Conservation (phyloP, 257 asterid genomes). For the Salvia splendens region DNA sequence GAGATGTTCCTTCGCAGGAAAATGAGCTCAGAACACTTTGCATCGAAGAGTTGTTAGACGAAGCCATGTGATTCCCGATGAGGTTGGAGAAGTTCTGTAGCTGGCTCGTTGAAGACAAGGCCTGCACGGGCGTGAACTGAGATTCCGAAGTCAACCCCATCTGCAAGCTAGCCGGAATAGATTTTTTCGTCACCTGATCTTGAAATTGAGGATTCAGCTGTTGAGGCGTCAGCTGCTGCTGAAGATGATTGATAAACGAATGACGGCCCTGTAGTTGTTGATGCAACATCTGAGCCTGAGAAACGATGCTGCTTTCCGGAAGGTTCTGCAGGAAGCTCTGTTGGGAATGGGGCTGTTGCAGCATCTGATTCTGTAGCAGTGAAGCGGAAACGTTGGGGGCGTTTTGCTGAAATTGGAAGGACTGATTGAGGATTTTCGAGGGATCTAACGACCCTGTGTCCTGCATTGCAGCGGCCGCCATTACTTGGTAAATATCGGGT, state of each 20-base stretch:
- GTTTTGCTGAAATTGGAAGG: constrained; percentile 66
- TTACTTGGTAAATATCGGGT: constrained; percentile 76
- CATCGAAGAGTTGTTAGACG: constrained; percentile 59
- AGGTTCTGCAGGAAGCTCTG: constrained; percentile 58
- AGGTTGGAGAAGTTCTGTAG: constrained; percentile 63
- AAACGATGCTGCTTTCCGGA: constrained; percentile 52
- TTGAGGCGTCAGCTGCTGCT: constrained; percentile 47
- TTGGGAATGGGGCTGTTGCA: constrained; percentile 66
- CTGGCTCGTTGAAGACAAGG: constrained; percentile 54
- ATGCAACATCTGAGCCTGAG: constrained; percentile 83
- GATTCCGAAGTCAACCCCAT: constrained; percentile 47
- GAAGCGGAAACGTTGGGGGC: constrained; percentile 53
- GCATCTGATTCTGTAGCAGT: constrained; percentile 59
- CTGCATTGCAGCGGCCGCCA: constrained; percentile 65
- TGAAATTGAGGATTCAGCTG: constrained; percentile 52
- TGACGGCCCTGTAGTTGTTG: constrained; percentile 61
- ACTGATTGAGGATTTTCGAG: constrained; percentile 55
- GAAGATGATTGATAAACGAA: constrained; percentile 52
- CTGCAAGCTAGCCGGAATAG: constrained; percentile 44
- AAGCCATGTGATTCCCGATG: constrained; percentile 52
- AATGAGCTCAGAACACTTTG: constrained; percentile 64
- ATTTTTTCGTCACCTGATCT: constrained; percentile 51
- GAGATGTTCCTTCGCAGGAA: constrained; percentile 62
- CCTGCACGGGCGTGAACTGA: constrained; percentile 55
- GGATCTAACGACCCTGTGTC: constrained; percentile 61